Evolutionary conservation across 352 stramenopile genomes (phyloP).

Genomic region (Globisporangium nodosum): DNA sequence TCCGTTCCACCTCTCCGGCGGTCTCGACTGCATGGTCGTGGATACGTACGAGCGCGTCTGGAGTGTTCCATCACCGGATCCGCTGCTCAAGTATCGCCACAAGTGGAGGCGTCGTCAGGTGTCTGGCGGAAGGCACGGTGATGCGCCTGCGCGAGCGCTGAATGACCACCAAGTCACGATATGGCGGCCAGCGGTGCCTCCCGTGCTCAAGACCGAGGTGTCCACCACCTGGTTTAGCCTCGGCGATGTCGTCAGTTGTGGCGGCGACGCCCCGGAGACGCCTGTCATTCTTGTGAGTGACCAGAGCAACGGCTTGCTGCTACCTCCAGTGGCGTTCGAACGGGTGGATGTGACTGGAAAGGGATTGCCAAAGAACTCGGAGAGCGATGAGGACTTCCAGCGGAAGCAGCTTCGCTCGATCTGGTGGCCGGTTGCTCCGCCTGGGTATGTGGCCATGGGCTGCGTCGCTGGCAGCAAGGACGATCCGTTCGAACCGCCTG

Average conservation of each 20-base stretch:
- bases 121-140: not conserved
- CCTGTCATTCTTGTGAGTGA: constrained; percentile 64
- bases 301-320: constrained; percentile 36
- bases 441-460: constrained; percentile 69
- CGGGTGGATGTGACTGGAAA: constrained; percentile 80
- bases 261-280: constrained; percentile 45
- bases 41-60: constrained; percentile 77
- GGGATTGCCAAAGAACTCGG: constrained; percentile 70
- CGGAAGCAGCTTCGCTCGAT: constrained; percentile 80
- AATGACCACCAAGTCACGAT: constrained; percentile 61
- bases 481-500: constrained; percentile 65
- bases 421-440: constrained; percentile 78
- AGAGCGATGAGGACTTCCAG: constrained; percentile 66
- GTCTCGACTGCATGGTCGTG: constrained; percentile 69
- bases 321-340: constrained; percentile 69
- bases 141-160: constrained; percentile 35
- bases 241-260: constrained; percentile 63
- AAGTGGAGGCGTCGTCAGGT: constrained; percentile 67
- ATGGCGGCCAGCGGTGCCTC: constrained; percentile 57
- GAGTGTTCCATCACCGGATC: constrained; percentile 75
- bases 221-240: constrained; percentile 58
- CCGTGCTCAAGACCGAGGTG: constrained; percentile 24
- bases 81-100: constrained; percentile 69
- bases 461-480: constrained; percentile 80
- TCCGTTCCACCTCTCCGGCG: constrained; percentile 57